These are phyloP conservation scores for Helenozyma rhizophorensis DNA, from an alignment of 805 yeast genomes.

Conservation along the genomic window DNA sequence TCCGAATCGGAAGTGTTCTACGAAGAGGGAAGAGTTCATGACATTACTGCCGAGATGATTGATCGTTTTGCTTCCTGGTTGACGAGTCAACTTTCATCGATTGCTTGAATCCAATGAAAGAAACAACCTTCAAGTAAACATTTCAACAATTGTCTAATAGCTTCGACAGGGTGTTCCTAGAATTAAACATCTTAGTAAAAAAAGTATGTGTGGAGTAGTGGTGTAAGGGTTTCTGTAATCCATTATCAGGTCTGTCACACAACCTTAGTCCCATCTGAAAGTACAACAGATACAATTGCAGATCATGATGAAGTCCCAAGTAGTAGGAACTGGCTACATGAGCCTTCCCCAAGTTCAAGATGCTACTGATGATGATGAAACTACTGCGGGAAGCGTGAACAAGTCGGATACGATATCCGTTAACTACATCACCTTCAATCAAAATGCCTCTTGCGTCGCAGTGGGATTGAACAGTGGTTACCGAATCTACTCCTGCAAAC, in stretches of 20 bases:
- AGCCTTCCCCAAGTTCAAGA: constrained; percentile 1
- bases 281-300: no score
- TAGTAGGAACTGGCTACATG: constrained; percentile 2
- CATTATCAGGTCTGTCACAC: no score
- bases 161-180: no score
- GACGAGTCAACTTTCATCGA: constrained; percentile 2
- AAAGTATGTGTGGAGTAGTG: no score
- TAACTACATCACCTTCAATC: constrained; percentile 63
- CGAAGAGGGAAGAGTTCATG: constrained; percentile 32
- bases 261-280: no score
- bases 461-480: constrained; percentile 64
- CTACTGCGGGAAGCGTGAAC: background rate
- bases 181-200: no score
- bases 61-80: constrained; percentile 31
- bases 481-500: constrained; percentile 81
- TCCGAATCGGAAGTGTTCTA: constrained; percentile 20
- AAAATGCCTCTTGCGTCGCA: constrained; percentile 79
- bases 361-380: constrained; percentile 1
- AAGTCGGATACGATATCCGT: constrained; percentile 16
- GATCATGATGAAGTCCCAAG: constrained; percentile 3
- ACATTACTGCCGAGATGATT: constrained; percentile 31
- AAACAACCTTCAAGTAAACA: no score
- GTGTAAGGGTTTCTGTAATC: no score
- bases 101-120: background rate
- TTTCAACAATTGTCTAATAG: no score